A percentile compares a stretch with the other conserved stretches of the same genome.
Evolutionary conservation across 352 stramenopile genomes (phyloP).

Genomic region (Pythium pyrilobum): DNA sequence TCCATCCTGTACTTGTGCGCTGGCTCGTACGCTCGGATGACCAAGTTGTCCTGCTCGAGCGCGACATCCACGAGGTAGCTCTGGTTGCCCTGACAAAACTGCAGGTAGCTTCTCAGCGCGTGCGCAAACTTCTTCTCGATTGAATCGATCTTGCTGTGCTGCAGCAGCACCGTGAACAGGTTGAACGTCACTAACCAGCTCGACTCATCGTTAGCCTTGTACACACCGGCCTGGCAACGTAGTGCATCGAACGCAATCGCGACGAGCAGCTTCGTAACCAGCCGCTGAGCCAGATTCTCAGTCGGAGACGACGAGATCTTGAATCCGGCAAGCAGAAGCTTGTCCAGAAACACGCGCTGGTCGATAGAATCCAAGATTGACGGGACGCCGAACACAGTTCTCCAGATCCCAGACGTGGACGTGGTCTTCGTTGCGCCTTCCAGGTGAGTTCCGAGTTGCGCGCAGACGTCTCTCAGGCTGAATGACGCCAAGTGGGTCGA

Average conservation of each 20-base stretch:
- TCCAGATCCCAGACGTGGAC: constrained; percentile 39
- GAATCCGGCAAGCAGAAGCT: constrained; percentile 34
- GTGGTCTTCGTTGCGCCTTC: constrained; percentile 26
- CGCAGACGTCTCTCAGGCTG: constrained; percentile 24
- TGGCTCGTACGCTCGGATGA: constrained; percentile 46
- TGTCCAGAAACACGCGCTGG: constrained; percentile 41
- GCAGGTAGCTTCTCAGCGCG: constrained; percentile 32
- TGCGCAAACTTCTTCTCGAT: constrained; percentile 48
- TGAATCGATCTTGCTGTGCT: constrained; percentile 35
- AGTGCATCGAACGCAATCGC: constrained; percentile 42
- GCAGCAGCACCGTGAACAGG: constrained; percentile 42
- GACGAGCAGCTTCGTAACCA: constrained; percentile 35
- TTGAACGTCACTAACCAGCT: constrained; percentile 31
- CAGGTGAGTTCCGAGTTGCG: constrained; percentile 27
- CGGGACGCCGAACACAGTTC: constrained; percentile 27
- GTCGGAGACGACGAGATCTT: neutral
- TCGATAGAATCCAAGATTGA: constrained; percentile 25
- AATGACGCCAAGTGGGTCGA: constrained; percentile 26
- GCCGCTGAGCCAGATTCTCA: neutral
- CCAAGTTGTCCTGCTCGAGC: constrained; percentile 23
- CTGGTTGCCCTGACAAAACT: constrained; percentile 36
- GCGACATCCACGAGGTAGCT: constrained; percentile 39
- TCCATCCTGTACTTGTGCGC: constrained; percentile 52
- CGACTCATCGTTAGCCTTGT: constrained; percentile 15
- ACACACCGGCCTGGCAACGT: constrained; percentile 20